A percentile compares a stretch with the other conserved stretches of the same genome.
phyloP scores from a whole-genome alignment of 176 grass and related monocot genomes.

The Musa itinerans region DNA sequence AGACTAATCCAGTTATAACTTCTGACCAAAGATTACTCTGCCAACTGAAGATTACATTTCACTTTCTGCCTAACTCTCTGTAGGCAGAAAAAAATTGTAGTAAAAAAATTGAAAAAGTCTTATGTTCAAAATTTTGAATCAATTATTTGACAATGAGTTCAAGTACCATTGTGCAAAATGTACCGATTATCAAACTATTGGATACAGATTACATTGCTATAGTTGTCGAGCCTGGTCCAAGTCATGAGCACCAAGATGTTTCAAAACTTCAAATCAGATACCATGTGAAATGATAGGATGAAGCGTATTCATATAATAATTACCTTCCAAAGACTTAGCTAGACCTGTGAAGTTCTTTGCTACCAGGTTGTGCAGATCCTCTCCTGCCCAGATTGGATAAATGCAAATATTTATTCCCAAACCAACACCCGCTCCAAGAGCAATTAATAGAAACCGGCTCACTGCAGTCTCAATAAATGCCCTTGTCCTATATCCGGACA shows the following conservation, averaged over 20 bases:
- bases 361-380: slow-evolving; percentile 85
- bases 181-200: not conserved
- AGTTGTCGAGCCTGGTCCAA: no score
- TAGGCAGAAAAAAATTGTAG: no score
- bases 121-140: not conserved
- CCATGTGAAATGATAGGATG: no score
- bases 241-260: no score
- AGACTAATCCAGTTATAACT: not conserved
- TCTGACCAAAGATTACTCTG: no score
- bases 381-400: slow-evolving; percentile 92
- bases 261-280: no score
- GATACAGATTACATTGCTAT: no score
- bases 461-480: slow-evolving; percentile 50
- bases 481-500: slow-evolving; percentile 75
- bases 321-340: slow-evolving; percentile 91
- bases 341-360: slow-evolving; percentile 76
- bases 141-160: not conserved
- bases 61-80: no score
- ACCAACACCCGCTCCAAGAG: slow-evolving; percentile 65
- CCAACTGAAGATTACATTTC: no score
- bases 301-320: no score
- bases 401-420: slow-evolving; percentile 79
- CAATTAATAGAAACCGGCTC: slow-evolving; percentile 87
- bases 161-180: not conserved
- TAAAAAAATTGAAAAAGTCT: no score